Conservation (phyloP, 2,329 filamentous ascomycete species). For the Colletotrichum sp. region DNA sequence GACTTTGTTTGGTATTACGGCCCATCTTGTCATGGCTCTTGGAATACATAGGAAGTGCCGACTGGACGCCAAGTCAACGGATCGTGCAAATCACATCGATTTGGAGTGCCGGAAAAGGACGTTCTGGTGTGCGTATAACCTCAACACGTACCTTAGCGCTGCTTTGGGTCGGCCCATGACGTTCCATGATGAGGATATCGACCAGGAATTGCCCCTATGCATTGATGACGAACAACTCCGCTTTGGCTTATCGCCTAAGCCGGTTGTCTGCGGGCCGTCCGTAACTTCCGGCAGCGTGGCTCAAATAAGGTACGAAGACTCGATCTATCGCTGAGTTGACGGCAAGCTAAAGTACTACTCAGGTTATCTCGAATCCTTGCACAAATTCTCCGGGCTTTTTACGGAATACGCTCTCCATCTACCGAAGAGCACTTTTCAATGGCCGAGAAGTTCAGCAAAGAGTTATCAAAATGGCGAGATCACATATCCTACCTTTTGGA, state of each 20-base stretch:
- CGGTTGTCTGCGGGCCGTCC: constrained; percentile 10
- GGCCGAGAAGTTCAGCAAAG: constrained; percentile 31
- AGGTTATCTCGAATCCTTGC: constrained; percentile 39
- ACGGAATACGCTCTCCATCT: constrained; percentile 38
- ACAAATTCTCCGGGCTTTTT: constrained; percentile 36
- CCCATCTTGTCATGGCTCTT: constrained; percentile 40
- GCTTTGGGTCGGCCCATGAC: constrained; percentile 65
- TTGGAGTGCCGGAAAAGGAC: constrained; percentile 45
- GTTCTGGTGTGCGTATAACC: constrained; percentile 69
- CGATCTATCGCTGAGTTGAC: not conserved
- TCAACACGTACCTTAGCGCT: constrained; percentile 69
- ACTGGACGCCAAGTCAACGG: not conserved
- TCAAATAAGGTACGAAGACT: constrained; percentile 34
- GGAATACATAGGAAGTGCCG: constrained; percentile 22
- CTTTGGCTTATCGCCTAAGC: constrained; percentile 13
- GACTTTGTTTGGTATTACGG: constrained; percentile 47
- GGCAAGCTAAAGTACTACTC: not conserved
- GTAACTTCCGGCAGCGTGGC: constrained; percentile 38
- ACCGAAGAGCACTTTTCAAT: constrained; percentile 25
- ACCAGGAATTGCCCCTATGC: constrained; percentile 60
- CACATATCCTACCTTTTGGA: constrained; percentile 41
- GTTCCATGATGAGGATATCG: constrained; percentile 69
- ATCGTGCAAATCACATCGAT: constrained; percentile 31
- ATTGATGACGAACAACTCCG: constrained; percentile 52
- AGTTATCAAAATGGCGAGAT: constrained; percentile 37